Conservation (phyloP, 2,329 filamentous ascomycete species). For the Davidsoniella virescens region DNA sequence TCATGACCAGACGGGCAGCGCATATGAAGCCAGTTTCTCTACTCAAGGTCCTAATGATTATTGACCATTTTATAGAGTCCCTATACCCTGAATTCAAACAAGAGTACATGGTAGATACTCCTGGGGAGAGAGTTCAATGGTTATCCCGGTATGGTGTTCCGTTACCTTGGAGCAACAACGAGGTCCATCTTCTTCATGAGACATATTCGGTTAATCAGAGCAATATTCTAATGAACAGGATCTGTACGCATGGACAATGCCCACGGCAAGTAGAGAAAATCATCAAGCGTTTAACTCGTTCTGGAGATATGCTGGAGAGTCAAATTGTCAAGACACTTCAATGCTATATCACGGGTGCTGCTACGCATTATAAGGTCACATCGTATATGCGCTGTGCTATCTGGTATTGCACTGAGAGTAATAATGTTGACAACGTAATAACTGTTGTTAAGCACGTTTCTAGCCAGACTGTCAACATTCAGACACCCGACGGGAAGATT, state of each 20-base stretch:
- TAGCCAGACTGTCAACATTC: conserved; percentile 27
- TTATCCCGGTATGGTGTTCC: conserved; percentile 18
- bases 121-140: conserved; percentile 24
- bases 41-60: not conserved
- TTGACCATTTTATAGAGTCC: conserved; percentile 26
- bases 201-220: conserved; percentile 23
- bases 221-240: conserved; percentile 48
- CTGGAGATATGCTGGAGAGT: conserved; percentile 32
- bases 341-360: conserved; percentile 35
- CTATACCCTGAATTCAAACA: conserved; percentile 25
- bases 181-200: conserved; percentile 30
- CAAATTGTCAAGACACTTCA: conserved; percentile 38
- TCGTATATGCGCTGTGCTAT: conserved; percentile 43
- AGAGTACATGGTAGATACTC: conserved; percentile 24
- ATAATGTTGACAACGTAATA: conserved; percentile 20
- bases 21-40: conserved; percentile 3
- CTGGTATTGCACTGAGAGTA: conserved; percentile 33
- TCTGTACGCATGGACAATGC: conserved; percentile 47
- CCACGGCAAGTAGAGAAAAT: conserved; percentile 35
- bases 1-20: conserved; percentile 32
- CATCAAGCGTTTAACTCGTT: conserved; percentile 37
- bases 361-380: conserved; percentile 28
- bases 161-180: conserved; percentile 29
- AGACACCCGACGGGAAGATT: conserved; percentile 30
- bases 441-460: conserved; percentile 28